Percentiles rank a stretch among this genome's conserved stretches.
These are phyloP conservation scores for Aspergillus neoniger DNA, from an alignment of 2,329 filamentous ascomycete genomes.

Conservation along the genomic window DNA sequence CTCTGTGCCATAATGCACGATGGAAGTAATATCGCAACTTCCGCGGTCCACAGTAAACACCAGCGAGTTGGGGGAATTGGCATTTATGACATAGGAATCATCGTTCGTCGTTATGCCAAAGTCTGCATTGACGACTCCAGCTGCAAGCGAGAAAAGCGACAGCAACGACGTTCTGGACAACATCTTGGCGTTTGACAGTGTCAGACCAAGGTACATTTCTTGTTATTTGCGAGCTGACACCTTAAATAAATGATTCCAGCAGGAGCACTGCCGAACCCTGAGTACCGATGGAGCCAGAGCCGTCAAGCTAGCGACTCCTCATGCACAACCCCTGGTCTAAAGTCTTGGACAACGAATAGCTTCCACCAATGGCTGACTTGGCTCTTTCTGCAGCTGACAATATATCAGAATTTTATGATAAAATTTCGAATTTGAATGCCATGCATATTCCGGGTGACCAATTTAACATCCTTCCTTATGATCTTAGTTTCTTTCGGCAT, in stretches of 20 bases:
- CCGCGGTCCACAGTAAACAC: constrained; percentile 54
- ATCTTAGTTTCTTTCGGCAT: neutral
- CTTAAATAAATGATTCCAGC: neutral
- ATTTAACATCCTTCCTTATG: too few relatives aligned
- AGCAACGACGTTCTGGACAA: constrained; percentile 20
- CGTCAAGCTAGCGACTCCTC: neutral
- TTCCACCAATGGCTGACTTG: constrained; percentile 10
- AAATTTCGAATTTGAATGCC: neutral
- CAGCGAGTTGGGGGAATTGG: constrained; percentile 52
- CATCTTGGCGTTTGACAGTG: constrained; percentile 17
- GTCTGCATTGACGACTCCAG: constrained; percentile 26
- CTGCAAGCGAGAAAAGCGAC: constrained; percentile 24
- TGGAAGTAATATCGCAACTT: constrained; percentile 65
- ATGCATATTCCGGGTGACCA: too few relatives aligned
- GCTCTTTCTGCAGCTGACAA: too few relatives aligned
- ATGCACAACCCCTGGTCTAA: neutral
- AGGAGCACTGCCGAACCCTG: neutral
- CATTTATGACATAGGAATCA: constrained; percentile 48
- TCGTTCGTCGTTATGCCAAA: constrained; percentile 30
- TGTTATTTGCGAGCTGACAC: neutral
- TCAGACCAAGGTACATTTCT: neutral
- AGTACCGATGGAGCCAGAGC: neutral
- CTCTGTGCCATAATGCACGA: constrained; percentile 61
- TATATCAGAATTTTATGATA: neutral
- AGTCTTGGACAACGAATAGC: neutral